Percentiles rank a stretch among this genome's conserved stretches.
phyloP scores from a whole-genome alignment of 2,329 filamentous ascomycete genomes.

The Phialemonium atrogriseum region DNA sequence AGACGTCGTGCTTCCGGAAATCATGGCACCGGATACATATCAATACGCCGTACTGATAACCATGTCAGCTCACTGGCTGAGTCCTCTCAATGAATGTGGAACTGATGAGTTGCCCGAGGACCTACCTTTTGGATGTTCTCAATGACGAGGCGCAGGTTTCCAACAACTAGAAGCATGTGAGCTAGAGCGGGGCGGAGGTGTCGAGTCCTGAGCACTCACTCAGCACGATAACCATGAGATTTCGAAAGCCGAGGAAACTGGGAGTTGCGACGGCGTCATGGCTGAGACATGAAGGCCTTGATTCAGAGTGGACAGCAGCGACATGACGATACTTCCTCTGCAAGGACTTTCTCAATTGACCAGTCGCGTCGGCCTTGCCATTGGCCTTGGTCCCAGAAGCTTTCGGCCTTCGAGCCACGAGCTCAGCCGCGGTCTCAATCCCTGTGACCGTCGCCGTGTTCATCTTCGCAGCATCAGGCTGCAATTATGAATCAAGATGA shows the following conservation, averaged over 20 bases:
- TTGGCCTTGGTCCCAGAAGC: constrained; percentile 4
- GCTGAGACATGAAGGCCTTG: constrained; percentile 73
- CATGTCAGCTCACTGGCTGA: constrained; percentile 7
- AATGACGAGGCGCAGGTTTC: constrained; percentile 88
- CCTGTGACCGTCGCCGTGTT: constrained; percentile 26
- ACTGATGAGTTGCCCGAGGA: constrained; percentile 7
- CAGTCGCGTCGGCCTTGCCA: constrained; percentile 10
- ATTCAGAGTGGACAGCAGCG: constrained; percentile 69
- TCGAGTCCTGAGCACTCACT: constrained; percentile 39
- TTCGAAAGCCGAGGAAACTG: constrained; percentile 89
- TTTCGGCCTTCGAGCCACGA: too few species aligned
- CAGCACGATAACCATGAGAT: constrained; percentile 90
- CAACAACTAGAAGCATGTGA: constrained; percentile 55
- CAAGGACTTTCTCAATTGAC: constrained; percentile 25
- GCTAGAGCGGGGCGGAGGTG: constrained; percentile 4
- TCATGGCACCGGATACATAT: constrained; percentile 89
- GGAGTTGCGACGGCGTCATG: constrained; percentile 68
- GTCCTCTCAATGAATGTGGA: background rate
- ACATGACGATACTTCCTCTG: constrained; percentile 82
- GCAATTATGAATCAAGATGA: background rate
- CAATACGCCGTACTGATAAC: constrained; percentile 83
- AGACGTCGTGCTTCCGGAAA: constrained; percentile 69
- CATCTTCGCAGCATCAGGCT: constrained; percentile 6
- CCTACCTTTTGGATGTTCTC: constrained; percentile 89
- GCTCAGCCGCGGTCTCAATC: too few species aligned